Conservation (phyloP, 805 yeast species). For the Ogataea methanolica region DNA sequence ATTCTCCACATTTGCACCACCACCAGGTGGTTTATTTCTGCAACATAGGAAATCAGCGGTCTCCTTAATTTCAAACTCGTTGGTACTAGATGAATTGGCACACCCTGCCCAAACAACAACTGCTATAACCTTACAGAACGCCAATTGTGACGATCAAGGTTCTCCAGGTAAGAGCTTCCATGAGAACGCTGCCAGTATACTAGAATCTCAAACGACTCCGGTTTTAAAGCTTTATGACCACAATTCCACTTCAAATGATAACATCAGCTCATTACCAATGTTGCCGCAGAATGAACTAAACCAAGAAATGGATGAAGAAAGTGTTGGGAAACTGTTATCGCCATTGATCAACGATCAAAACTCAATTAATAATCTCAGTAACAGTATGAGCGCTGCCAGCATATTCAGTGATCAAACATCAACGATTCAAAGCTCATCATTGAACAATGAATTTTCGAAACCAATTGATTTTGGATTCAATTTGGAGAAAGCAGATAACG, state of each 20-base stretch:
- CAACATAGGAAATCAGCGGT: conserved; percentile 15
- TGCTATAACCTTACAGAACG: conserved; percentile 24
- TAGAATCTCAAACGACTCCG: neutral
- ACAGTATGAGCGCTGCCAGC: conserved; percentile 1
- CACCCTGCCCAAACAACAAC: conserved; percentile 30
- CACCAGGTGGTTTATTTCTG: conserved; percentile 1
- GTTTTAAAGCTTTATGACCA: neutral
- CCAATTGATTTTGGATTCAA: conserved; percentile 20
- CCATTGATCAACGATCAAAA: neutral
- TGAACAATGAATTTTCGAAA: neutral
- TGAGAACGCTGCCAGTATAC: neutral
- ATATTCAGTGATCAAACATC: conserved; percentile 5
- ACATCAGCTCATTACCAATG: neutral
- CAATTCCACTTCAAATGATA: conserved; percentile 3
- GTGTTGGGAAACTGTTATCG: neutral
- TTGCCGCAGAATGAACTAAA: neutral
- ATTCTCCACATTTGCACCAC: neutral
- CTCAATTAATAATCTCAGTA: neutral
- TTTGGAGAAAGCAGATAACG: conserved; percentile 25
- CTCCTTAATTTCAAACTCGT: conserved; percentile 17
- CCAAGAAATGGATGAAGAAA: neutral
- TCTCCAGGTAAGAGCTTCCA: neutral
- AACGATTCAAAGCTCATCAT: neutral
- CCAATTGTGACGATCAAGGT: conserved; percentile 14
- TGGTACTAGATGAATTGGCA: conserved; percentile 14